A percentile compares a stretch with the other conserved stretches of the same genome.
These are phyloP conservation scores for Naganishia vishniacii DNA, from an alignment of 768 basidiomycete genomes.

Conservation along the genomic window DNA sequence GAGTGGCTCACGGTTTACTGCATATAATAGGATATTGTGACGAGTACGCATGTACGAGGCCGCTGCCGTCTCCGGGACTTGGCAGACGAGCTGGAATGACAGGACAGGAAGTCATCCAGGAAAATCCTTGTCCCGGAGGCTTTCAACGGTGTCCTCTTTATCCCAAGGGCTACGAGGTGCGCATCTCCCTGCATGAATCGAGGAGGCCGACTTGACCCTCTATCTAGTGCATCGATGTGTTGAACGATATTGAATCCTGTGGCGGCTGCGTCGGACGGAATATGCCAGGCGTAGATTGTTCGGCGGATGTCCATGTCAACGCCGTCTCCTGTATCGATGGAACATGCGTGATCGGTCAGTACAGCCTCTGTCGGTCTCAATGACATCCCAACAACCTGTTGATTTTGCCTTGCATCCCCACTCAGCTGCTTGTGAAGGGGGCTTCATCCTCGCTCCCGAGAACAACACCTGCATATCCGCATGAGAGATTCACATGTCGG, in stretches of 20 bases:
- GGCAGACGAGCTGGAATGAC: not conserved
- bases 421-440: not conserved
- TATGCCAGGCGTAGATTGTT: conserved; percentile 11
- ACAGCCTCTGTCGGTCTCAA: not conserved
- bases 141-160: conserved; percentile 18
- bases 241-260: conserved; percentile 20
- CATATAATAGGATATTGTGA: not conserved
- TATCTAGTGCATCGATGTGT: conserved; percentile 14
- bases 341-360: not conserved
- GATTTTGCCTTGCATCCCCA: not conserved
- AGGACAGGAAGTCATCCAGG: not conserved
- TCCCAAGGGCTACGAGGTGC: conserved; percentile 20
- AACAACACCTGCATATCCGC: conserved; percentile 1
- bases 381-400: too few relatives aligned
- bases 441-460: not conserved
- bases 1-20: not conserved
- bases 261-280: conserved; percentile 17
- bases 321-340: conserved; percentile 1
- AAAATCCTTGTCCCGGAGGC: not conserved
- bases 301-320: conserved; percentile 6
- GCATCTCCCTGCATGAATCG: not conserved
- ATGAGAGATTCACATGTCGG: not conserved
- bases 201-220: not conserved
- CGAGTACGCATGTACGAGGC: not conserved
- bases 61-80: not conserved